phyloP scores from a whole-genome alignment of 257 asterid genomes.

The Nicotiana otophora region DNA sequence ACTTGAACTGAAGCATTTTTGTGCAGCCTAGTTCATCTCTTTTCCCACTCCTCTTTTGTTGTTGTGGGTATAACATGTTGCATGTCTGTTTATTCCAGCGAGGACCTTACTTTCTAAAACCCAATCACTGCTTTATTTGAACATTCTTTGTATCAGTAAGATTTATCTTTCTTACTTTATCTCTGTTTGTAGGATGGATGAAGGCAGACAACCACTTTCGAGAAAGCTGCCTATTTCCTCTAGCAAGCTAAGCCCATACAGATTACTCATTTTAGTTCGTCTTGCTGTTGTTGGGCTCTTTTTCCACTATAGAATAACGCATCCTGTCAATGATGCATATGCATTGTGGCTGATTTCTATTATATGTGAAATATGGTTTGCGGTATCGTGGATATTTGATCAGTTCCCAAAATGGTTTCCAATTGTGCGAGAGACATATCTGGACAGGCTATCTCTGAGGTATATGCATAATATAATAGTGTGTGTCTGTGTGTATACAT shows the following conservation, averaged over 20 bases:
- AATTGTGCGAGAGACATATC: conserved; percentile 81
- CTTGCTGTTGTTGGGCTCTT: conserved; percentile 73
- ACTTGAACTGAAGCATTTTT: neutral
- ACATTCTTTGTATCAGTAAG: neutral
- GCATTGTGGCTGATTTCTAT: conserved; percentile 92
- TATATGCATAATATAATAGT: conserved; percentile 12
- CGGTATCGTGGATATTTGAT: conserved; percentile 88
- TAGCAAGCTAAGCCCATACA: conserved; percentile 89
- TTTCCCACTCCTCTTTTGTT: neutral
- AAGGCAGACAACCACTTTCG: conserved; percentile 97
- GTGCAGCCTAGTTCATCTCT: neutral
- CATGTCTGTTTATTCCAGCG: neutral
- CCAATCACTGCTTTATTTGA: neutral
- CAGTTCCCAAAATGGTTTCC: conserved; percentile 96
- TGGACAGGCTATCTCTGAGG: conserved; percentile 86
- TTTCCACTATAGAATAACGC: conserved; percentile 82
- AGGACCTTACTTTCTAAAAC: neutral
- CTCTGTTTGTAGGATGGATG: conserved; percentile 69
- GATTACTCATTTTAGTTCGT: conserved; percentile 73
- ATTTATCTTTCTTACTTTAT: neutral
- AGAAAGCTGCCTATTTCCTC: conserved; percentile 81
- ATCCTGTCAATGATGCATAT: conserved; percentile 88
- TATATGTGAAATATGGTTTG: conserved; percentile 95
- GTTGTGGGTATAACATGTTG: neutral
- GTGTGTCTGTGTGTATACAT: neutral